A percentile compares a stretch with the other conserved stretches of the same genome.
These are phyloP conservation scores for Solanum gracilifrons DNA, from an alignment of 257 asterid genomes.

Conservation along the genomic window DNA sequence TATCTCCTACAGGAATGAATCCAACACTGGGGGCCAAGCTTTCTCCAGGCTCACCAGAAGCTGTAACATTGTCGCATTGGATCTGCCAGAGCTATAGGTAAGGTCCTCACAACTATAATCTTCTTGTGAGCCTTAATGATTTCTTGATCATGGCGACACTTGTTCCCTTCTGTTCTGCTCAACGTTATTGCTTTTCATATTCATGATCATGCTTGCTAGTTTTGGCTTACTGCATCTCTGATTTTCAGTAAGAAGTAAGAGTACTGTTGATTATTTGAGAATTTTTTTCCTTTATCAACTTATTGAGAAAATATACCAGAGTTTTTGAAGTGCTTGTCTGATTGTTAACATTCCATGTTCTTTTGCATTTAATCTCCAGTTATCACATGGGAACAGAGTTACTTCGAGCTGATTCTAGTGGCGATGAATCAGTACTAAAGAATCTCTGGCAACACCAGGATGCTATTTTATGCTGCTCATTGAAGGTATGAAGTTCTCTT, in stretches of 20 bases:
- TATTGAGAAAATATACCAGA: not conserved
- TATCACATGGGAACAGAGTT: conserved; percentile 67
- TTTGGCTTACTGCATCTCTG: not conserved
- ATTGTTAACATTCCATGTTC: not conserved
- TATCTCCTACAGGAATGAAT: conserved; percentile 63
- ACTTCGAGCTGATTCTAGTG: conserved; percentile 35
- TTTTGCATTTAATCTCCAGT: conserved; percentile 26
- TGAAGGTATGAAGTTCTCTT: conserved; percentile 48
- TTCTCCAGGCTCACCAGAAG: conserved; percentile 83
- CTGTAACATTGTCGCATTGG: conserved; percentile 86
- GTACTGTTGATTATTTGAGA: not conserved
- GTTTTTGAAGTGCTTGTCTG: not conserved
- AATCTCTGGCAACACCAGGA: conserved; percentile 95
- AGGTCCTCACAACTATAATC: not conserved
- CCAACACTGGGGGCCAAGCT: conserved; percentile 47
- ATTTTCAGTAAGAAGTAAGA: not conserved
- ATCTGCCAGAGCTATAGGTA: conserved; percentile 91
- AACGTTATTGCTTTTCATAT: not conserved
- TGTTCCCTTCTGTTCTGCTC: not conserved
- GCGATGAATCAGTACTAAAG: conserved; percentile 56
- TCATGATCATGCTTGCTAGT: not conserved
- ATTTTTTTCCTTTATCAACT: not conserved
- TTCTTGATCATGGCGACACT: not conserved
- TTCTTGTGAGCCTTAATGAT: not conserved
- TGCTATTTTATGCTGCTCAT: conserved; percentile 88